Base-by-base conservation (phyloP, 1,284 basidiomycete species). In the Cryptococcus floricola region DNA sequence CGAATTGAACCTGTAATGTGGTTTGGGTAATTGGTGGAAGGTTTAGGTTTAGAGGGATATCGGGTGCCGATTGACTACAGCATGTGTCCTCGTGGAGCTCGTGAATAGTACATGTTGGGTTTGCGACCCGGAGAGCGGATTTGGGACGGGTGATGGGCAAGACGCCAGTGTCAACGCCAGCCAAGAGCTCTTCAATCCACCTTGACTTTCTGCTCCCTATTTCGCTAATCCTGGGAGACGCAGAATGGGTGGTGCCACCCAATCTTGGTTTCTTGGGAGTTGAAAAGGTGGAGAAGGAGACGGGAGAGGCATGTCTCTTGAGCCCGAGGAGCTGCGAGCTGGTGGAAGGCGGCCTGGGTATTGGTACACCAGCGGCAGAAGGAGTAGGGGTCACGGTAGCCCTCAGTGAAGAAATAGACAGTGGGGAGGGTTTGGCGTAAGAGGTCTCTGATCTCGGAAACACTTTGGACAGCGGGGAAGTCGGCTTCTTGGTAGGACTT, bases 181-280 rank as follows among this genome's bases (percentile, higher is more conserved):
- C 42, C 31, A 61, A 16, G 7, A 67, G 57, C 14, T 65, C 63
- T 6, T 54, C 51, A n/a, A 65, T 63, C 65, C 65, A 67, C 27
- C 54, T 50, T 44, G 45, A 50, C 31, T 46, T 50, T 28, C 50
- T 50, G n/a, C 49, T 57, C 19, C 59, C 52, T 45, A 56, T 51
- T 14, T 34, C 46, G 41, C n/a, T 48, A 27, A 54, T 39, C 9
- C 28, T 8, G 6, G 43, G 51, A n/a, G 31, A 31, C 23, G 3
- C 42, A 45, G 14, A 7, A 37, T 53, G 23, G n/a, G 27, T 25
- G 18, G 25, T 38, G 43, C 38, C 31, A 4, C 19, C 31, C 28
- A 14, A 34, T 50, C 56, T 25, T 16, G n/a, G 44, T 50, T 18
- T 53, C 44, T 14, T 43, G 44, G 50, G 27, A 41, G 28, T 25